A percentile compares a stretch with the other conserved stretches of the same genome.
phyloP scores from a whole-genome alignment of 2,329 filamentous ascomycete genomes.

The Daldinia sp. region DNA sequence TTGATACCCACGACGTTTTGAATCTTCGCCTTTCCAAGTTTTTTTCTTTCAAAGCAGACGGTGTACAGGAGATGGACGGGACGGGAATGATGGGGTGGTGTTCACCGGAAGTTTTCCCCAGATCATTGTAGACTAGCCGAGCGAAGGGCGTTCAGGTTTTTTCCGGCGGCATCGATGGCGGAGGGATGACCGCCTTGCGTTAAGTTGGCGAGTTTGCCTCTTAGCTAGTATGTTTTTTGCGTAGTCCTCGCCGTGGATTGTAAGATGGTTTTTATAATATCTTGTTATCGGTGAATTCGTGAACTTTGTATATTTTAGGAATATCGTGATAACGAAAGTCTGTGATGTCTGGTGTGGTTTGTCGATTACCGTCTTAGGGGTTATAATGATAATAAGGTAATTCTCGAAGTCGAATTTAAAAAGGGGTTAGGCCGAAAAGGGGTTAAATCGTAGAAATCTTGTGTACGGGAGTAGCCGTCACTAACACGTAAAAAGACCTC shows the following conservation, averaged over 20 bases:
- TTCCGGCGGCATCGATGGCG: conserved; percentile 8
- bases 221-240: neutral
- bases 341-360: neutral
- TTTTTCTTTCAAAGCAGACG: neutral
- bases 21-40: conserved; percentile 5
- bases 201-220: neutral
- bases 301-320: neutral
- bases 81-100: conserved; percentile 9
- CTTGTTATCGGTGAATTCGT: neutral
- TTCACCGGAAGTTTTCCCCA: conserved; percentile 8
- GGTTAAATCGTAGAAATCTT: neutral
- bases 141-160: conserved; percentile 37
- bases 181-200: neutral
- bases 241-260: neutral
- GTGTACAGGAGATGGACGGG: conserved; percentile 7
- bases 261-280: neutral
- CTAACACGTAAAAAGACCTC: neutral
- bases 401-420: neutral
- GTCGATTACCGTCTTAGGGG: neutral
- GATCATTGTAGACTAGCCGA: conserved; percentile 27
- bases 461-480: neutral
- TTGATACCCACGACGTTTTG: conserved; percentile 28
- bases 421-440: neutral
- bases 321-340: neutral
- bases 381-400: neutral